A percentile compares a stretch with the other conserved stretches of the same genome.
These are phyloP conservation scores for Komagataella phaffii DNA, from an alignment of 805 yeast genomes.

Conservation along the genomic window DNA sequence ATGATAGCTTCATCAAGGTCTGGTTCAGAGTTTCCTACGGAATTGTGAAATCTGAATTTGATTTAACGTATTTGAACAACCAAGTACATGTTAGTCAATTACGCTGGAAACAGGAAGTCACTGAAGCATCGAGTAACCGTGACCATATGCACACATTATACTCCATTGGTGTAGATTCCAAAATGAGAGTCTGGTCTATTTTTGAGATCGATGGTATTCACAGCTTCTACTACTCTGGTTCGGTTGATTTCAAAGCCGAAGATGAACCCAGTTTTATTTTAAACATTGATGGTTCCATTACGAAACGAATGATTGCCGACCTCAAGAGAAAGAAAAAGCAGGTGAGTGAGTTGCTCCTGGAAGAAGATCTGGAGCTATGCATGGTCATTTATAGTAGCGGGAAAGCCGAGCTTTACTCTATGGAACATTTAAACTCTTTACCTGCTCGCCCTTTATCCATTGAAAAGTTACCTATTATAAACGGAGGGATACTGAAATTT, in stretches of 20 bases:
- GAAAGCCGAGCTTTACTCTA: constrained; percentile 24
- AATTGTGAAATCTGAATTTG: constrained; percentile 48
- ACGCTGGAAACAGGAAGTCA: constrained; percentile 32
- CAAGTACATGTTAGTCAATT: constrained; percentile 40
- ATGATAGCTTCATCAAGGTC: constrained; percentile 57
- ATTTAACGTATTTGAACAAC: constrained; percentile 56
- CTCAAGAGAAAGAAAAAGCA: constrained; percentile 8
- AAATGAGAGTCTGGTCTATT: constrained; percentile 37
- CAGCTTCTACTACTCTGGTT: constrained; percentile 41
- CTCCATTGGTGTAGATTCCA: constrained; percentile 4
- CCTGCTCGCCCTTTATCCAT: constrained; percentile 10
- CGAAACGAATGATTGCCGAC: background rate
- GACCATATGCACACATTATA: background rate
- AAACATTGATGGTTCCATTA: background rate
- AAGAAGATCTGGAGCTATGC: constrained; percentile 21
- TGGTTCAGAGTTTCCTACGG: constrained; percentile 72
- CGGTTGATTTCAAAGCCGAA: constrained; percentile 3
- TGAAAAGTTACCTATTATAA: constrained; percentile 25
- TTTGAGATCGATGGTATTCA: constrained; percentile 37
- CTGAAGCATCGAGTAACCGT: background rate
- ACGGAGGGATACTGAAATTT: constrained; percentile 6
- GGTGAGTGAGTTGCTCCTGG: constrained; percentile 4
- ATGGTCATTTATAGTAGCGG: constrained; percentile 29
- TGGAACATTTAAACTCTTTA: constrained; percentile 27
- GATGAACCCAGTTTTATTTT: background rate